These are phyloP conservation scores for Penicilliopsis zonata DNA, from an alignment of 495 filamentous ascomycete genomes.

Conservation along the genomic window DNA sequence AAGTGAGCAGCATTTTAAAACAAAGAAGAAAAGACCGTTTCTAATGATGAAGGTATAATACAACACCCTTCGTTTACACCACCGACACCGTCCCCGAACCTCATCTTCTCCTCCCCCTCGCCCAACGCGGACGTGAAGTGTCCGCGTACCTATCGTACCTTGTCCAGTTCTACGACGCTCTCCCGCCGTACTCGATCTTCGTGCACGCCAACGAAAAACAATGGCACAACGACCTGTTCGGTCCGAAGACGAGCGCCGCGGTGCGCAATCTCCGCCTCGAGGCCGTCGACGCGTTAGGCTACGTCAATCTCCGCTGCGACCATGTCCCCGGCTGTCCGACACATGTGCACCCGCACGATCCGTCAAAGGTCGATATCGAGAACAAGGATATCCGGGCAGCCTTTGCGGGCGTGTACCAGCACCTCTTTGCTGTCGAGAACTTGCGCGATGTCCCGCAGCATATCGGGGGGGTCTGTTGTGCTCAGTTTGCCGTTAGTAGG, in stretches of 20 bases:
- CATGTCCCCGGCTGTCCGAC: slow-evolving; percentile 26
- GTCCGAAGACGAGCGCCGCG: slow-evolving; percentile 14
- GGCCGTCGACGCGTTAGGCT: slow-evolving; percentile 26
- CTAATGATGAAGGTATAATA: too few species aligned
- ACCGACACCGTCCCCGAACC: slow-evolving; percentile 18
- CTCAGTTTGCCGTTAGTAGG: slow-evolving; percentile 35
- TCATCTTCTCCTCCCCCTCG: slow-evolving; percentile 17
- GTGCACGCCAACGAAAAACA: slow-evolving; percentile 28
- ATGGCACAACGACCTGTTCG: slow-evolving; percentile 34
- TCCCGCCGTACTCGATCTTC: slow-evolving; percentile 27
- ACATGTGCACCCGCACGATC: slow-evolving; percentile 15
- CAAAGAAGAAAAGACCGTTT: slow-evolving; percentile 7
- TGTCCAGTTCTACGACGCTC: slow-evolving; percentile 23
- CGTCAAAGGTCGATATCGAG: slow-evolving; percentile 21
- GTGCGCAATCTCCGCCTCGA: slow-evolving; percentile 21
- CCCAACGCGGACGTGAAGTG: slow-evolving; percentile 25
- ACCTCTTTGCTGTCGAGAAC: slow-evolving; percentile 16
- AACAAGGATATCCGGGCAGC: slow-evolving; percentile 22
- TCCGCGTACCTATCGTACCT: slow-evolving; percentile 30
- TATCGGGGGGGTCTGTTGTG: slow-evolving; percentile 37
- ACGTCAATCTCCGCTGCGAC: slow-evolving; percentile 30
- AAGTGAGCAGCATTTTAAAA: slow-evolving; percentile 7
- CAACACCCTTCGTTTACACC: slow-evolving; percentile 25
- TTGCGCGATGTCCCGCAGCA: slow-evolving; percentile 18
- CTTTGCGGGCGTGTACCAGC: slow-evolving; percentile 22